Evolutionary conservation across 108 stramenopile species (phyloP).

Genomic region (Chaetoceros muelleri): DNA sequence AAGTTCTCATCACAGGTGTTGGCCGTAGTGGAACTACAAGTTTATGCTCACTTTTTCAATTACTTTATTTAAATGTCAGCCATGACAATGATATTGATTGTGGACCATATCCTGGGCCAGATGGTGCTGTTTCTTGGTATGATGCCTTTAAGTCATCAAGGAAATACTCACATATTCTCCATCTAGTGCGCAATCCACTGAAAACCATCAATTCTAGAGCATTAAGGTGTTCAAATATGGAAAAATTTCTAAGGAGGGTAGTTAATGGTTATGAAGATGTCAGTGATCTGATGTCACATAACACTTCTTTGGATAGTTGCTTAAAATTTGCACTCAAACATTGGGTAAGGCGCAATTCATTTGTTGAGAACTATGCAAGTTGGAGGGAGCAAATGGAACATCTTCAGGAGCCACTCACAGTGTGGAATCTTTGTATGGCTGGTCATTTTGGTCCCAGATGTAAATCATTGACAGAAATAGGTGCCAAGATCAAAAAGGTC

Average conservation of each 20-base stretch:
- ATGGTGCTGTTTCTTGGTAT: conserved; percentile 13
- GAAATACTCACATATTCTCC: conserved; percentile 4
- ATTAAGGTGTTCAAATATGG: neutral
- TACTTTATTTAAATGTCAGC: conserved; percentile 1
- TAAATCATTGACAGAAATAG: neutral
- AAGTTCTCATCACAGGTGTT: conserved; percentile 9
- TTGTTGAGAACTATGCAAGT: conserved; percentile 8
- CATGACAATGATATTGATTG: conserved; percentile 13
- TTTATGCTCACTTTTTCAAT: conserved; percentile 6
- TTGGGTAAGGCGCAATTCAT: conserved; percentile 12
- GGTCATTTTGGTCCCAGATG: neutral
- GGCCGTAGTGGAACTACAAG: conserved; percentile 10
- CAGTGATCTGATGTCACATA: no score
- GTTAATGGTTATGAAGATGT: conserved; percentile 3
- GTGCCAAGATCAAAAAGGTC: neutral
- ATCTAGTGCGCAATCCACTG: conserved; percentile 8
- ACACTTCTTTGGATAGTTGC: neutral
- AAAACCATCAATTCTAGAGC: conserved; percentile 5
- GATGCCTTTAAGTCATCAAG: conserved; percentile 7
- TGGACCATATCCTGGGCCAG: conserved; percentile 9
- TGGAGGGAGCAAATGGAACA: conserved; percentile 3
- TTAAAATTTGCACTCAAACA: conserved; percentile 2
- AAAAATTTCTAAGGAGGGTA: neutral
- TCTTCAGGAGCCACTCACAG: neutral
- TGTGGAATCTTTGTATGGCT: conserved; percentile 8